Base-by-base conservation (phyloP, 1,284 basidiomycete genomes). In the Tetrapyrgos nigripes region DNA sequence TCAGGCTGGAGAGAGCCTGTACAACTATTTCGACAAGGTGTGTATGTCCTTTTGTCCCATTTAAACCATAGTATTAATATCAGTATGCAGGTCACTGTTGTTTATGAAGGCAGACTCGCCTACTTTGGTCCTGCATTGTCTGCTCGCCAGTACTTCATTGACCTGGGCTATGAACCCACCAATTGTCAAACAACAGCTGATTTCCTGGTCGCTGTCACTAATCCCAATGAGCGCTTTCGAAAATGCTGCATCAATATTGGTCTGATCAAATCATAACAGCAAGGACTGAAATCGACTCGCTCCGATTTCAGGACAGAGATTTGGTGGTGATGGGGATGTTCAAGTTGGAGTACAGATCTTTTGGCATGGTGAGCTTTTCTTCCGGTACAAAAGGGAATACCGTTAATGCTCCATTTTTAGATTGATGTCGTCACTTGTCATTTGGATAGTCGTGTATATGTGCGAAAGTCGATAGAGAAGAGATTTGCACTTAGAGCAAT, bases 401-500 rank as follows among this genome's bases (percentile, higher is more conserved):
- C n/a, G n/a, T n/a, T n/a, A n/a, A n/a, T n/a, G n/a, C n/a, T n/a
- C n/a, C n/a, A n/a, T n/a, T n/a, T n/a, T n/a, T n/a, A n/a, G n/a
- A n/a, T 96, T 51, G 89, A 95, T 63, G 85, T 94, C 3, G 93
- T 94, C 11, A 86, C 80, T 26, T 94, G 92, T 69, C 80, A 79
- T 35, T 70, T 91, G 2, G 81, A 94, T 64, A 85, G 85, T 5
- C 79, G 81, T 29, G 79, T 91, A 10, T 96, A 96, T 70, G 88
- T 93, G 44, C 86, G 92, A 67, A 96, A 96, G 74, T 87, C 89
- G 0, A 87, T 91, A 14, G 84, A 91, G 66, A 94, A 92, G 72
- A 74, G 76, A 10, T 86, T 88, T 62, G 91, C 87, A 1, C 68
- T 87, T 86, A 55, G 86, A 90, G 91, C 92, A 94, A 88, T 91